Base-by-base conservation (phyloP, 306 rosid species). In the Ceratonia siliqua region DNA sequence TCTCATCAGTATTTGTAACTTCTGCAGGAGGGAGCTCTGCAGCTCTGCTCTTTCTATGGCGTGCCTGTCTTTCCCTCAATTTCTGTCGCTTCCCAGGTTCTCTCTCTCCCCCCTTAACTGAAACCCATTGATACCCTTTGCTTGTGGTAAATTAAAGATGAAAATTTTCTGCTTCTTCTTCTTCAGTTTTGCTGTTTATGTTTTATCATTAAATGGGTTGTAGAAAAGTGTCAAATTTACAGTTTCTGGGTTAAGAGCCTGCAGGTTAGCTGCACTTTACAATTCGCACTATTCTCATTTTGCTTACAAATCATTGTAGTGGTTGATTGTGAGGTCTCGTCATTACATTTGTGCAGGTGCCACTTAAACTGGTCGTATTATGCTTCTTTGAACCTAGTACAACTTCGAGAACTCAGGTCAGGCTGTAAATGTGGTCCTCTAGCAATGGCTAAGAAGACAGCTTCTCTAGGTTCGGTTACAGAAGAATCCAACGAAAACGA, bases 51-150 rank as follows among this genome's bases (percentile, higher is more conserved):
- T 43, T 30, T 84, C 76, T 12, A 92, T 90, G 96, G 89, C 95
- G 49, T 85, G 74, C 27, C 75, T 92, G 1, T 81, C 91, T 38
- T 83, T 87, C 77, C 45, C 90, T 54, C 89, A 72, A 6, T 87
- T 89, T 82, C 85, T 91, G 53, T 81, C 82, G 7, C 62, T 75
- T 68, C 83, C 94, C 89, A 94, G 98, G 97, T 94, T 72, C 78
- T 27, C 35, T 77, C 30, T 79, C 25, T 77, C 59, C 66, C 32
- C 72, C 58, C 24, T 20, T 27, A 49, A 22, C 45, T 55, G 52
- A 62, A 70, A 63, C 21, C 28, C 55, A 15, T 28, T 66, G 8
- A 35, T 50, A 39, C 13, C 6, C 63, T 53, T n/a, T 77, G 6
- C 72, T 9, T 68, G 27, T 0, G 41, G 17, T 20, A 15, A 13